These are phyloP conservation scores for Gynostemma pentaphyllum DNA, from an alignment of 306 rosid species.

Conservation along the genomic window DNA sequence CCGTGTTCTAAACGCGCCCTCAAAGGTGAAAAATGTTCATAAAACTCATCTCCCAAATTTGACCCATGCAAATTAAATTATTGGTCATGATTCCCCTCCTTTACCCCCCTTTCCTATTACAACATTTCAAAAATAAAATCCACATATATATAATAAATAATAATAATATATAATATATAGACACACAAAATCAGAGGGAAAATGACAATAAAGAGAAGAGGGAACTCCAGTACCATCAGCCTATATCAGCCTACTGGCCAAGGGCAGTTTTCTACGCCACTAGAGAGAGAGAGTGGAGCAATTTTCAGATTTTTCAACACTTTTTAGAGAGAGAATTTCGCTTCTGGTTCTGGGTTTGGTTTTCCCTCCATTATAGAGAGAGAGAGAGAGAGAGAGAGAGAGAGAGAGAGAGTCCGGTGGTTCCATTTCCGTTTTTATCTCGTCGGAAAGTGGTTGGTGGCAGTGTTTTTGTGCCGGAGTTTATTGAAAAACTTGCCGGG, in stretches of 20 bases:
- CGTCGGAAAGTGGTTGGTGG: too few relatives aligned
- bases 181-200: conserved; percentile 13
- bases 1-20: too few relatives aligned
- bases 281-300: not conserved
- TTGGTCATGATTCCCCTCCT: not conserved
- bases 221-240: too few relatives aligned
- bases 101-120: not conserved
- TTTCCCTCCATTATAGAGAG: too few relatives aligned
- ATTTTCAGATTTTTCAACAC: not conserved
- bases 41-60: not conserved
- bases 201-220: conserved; percentile 6
- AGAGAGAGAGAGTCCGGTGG: too few relatives aligned
- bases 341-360: not conserved
- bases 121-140: not conserved
- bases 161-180: too few relatives aligned
- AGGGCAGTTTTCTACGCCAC: not conserved
- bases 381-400: too few relatives aligned
- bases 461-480: too few relatives aligned
- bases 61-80: conserved; percentile 3
- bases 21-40: too few relatives aligned
- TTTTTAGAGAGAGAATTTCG: not conserved
- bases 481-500: not conserved
- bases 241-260: not conserved
- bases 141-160: not conserved
- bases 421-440: too few relatives aligned